Base-by-base conservation (phyloP, 352 stramenopile species). In the Pilasporangium apinafurcum region DNA sequence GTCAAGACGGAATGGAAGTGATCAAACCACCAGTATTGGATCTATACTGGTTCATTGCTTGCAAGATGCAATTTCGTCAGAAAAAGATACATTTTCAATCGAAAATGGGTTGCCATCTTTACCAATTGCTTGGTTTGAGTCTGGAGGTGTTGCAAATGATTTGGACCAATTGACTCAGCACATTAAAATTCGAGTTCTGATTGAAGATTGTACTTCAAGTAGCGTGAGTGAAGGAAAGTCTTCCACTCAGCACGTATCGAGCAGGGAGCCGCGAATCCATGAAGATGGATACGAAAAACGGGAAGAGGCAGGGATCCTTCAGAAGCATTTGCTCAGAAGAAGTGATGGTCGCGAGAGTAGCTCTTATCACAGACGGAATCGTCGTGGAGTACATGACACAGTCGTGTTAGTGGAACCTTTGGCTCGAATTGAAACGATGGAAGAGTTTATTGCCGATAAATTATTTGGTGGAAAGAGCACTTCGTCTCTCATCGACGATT, bases 351-450 rank as follows among this genome's bases (percentile, higher is more conserved):
- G 31, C 14, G 31, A 46, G 10, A 27, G 40, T 7, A 37, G 39
- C n/a, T 17, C 40, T 13, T 8, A 49, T 37, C 60, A 73, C 37
- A 65, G 61, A 17, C 42, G 49, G 4, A 80, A 72, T 42, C 64
- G 65, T 29, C 46, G 59, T 10, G 29, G 39, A 4, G 66, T 88
- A 1, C 71, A 84, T 24, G 69, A 87, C 20, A 85, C 78, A 0
- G 65, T 90, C 22, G 78, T 90, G 37, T 48, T 90, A 0, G 78
- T 90, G 8, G 78, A 90, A 27, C 78, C 78, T 12, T 64, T 90
- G 25, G 78, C 78, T 16, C 60, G 78, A 12, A 78, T 90, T 28
- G 74, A 86, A 35, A 87, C 78, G 24, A 86, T 90, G 38, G 74
- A 90, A 37, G 72, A 82, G 25, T 90, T 87, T 46, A 83, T 90